These are phyloP conservation scores for Colletotrichum simmondsii DNA, from an alignment of 2,329 filamentous ascomycete species.

Conservation along the genomic window DNA sequence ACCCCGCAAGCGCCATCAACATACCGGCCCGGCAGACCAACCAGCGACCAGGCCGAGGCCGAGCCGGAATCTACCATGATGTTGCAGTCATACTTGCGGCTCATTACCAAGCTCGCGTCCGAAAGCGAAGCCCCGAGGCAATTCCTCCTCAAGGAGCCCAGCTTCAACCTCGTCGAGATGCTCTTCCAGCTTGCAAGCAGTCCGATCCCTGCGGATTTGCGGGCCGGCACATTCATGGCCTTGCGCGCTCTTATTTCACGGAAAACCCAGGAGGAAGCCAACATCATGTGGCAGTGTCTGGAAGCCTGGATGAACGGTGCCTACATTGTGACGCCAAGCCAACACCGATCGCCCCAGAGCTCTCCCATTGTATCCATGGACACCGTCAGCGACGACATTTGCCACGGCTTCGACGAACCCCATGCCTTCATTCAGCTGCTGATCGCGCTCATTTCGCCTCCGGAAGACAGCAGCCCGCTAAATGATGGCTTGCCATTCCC, in stretches of 20 bases:
- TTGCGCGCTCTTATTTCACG: constrained; percentile 80
- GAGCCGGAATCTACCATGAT: constrained; percentile 97
- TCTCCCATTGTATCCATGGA: constrained; percentile 61
- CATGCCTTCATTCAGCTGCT: constrained; percentile 86
- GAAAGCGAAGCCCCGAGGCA: constrained; percentile 78
- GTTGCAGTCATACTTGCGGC: constrained; percentile 91
- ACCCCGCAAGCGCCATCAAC: constrained; percentile 59
- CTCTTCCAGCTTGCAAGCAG: constrained; percentile 84
- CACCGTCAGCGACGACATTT: constrained; percentile 78
- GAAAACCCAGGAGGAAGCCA: constrained; percentile 75
- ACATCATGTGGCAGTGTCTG: constrained; percentile 81
- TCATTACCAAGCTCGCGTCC: constrained; percentile 83
- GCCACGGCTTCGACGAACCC: constrained; percentile 84
- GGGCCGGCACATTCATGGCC: constrained; percentile 85
- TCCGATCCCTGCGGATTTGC: constrained; percentile 78
- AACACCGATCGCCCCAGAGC: constrained; percentile 44
- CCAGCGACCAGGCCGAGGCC: constrained; percentile 76
- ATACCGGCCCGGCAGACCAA: constrained; percentile 69
- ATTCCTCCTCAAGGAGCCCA: constrained; percentile 76
- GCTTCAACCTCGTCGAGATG: constrained; percentile 76
- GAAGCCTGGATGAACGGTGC: constrained; percentile 82
- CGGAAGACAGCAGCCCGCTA: constrained; percentile 68
- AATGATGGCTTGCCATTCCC: constrained; percentile 87
- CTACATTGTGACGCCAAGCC: constrained; percentile 49
- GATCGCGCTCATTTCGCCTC: constrained; percentile 75